phyloP scores from a whole-genome alignment of 2,329 filamentous ascomycete species.

The Colletotrichum lupini region DNA sequence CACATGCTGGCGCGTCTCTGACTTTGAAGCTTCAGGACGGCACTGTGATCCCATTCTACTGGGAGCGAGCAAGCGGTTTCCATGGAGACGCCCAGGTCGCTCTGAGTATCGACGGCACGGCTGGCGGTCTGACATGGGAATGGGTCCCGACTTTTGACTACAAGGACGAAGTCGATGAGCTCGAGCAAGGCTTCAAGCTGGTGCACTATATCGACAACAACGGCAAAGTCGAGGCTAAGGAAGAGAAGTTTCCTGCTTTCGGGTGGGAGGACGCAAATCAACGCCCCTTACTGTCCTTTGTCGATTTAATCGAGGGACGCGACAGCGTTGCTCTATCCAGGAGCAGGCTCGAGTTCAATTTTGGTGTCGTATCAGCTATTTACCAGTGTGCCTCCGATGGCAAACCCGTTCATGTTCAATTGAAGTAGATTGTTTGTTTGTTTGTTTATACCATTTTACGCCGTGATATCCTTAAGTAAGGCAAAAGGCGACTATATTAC shows the following conservation, averaged over 20 bases:
- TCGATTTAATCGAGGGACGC: slow-evolving; percentile 6
- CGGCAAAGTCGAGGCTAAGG: neutral
- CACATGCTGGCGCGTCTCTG: neutral
- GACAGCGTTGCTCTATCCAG: neutral
- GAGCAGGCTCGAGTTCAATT: slow-evolving; percentile 18
- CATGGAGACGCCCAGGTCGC: slow-evolving; percentile 5
- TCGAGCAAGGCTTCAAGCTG: neutral
- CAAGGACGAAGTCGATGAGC: neutral
- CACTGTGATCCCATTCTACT: neutral
- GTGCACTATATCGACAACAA: neutral
- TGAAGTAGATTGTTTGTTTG: neutral
- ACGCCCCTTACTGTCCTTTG: slow-evolving; percentile 13
- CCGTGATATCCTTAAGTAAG: no score
- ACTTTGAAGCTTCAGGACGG: neutral
- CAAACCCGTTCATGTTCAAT: neutral
- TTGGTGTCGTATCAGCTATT: slow-evolving; percentile 7
- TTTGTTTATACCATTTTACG: no score
- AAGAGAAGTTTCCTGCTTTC: slow-evolving; percentile 13
- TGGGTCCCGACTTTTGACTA: slow-evolving; percentile 21
- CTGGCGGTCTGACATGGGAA: slow-evolving; percentile 15
- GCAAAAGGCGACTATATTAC: no score
- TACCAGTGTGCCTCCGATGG: slow-evolving; percentile 7
- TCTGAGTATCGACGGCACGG: slow-evolving; percentile 7
- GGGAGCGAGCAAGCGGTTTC: slow-evolving; percentile 15
- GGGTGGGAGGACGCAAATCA: slow-evolving; percentile 18